Conservation (phyloP, 2,329 filamentous ascomycete species). For the Penicillium sp. region DNA sequence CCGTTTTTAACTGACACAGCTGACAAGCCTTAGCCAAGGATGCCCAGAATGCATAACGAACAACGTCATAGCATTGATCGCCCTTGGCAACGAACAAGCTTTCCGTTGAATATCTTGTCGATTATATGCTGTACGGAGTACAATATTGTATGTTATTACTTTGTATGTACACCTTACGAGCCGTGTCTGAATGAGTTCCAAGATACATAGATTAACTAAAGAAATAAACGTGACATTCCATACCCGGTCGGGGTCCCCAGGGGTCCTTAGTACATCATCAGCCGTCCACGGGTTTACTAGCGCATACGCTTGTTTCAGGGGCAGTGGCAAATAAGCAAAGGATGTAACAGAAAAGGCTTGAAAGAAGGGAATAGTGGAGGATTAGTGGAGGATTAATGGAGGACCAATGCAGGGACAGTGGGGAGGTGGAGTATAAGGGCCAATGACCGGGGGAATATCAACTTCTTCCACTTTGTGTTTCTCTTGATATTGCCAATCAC, state of each 20-base stretch:
- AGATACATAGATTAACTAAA: background rate
- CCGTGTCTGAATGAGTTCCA: background rate
- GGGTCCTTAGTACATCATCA: background rate
- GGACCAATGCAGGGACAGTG: background rate
- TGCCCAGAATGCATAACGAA: background rate
- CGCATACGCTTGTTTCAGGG: slow-evolving; percentile 5
- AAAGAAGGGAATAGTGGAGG: background rate
- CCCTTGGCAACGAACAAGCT: slow-evolving; percentile 10
- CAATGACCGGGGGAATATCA: slow-evolving; percentile 4
- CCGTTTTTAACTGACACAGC: too few relatives aligned
- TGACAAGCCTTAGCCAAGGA: background rate
- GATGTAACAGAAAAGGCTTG: background rate
- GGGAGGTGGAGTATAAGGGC: background rate
- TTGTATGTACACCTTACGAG: background rate
- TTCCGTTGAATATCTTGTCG: background rate
- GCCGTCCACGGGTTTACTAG: slow-evolving; percentile 2
- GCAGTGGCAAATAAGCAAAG: slow-evolving; percentile 3
- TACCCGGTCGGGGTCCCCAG: background rate
- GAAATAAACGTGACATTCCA: background rate
- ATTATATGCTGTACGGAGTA: background rate
- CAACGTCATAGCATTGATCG: slow-evolving; percentile 2
- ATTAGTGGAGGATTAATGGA: background rate
- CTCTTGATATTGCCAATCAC: slow-evolving; percentile 1
- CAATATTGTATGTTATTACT: background rate
- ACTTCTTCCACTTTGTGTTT: background rate